These are phyloP conservation scores for Trichoderma sp. DNA, from an alignment of 2,329 filamentous ascomycete species.

Conservation along the genomic window DNA sequence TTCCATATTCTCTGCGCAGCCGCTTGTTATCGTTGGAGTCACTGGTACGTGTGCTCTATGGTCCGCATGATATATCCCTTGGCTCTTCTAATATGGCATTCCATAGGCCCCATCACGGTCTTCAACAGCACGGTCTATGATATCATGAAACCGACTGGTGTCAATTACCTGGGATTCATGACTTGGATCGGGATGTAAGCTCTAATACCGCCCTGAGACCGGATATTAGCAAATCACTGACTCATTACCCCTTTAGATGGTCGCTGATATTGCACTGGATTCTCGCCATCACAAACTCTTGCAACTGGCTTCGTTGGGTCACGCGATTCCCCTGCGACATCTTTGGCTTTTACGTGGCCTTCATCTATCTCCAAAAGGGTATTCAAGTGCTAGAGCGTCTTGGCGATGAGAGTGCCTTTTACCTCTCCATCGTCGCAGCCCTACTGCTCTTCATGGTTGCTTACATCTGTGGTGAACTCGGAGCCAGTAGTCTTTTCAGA, in stretches of 20 bases:
- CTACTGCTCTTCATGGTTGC: constrained; percentile 75
- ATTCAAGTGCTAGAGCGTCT: constrained; percentile 80
- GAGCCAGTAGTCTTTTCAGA: constrained; percentile 67
- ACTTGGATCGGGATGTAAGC: constrained; percentile 79
- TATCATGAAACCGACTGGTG: constrained; percentile 73
- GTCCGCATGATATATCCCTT: background rate
- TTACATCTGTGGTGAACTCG: constrained; percentile 70
- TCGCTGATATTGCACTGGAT: constrained; percentile 81
- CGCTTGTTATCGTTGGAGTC: constrained; percentile 85
- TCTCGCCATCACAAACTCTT: constrained; percentile 78
- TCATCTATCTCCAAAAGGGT: constrained; percentile 88
- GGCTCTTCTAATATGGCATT: background rate
- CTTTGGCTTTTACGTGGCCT: constrained; percentile 90
- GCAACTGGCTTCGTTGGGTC: constrained; percentile 84
- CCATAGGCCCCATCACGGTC: constrained; percentile 75
- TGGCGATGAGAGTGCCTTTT: constrained; percentile 64
- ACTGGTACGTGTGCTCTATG: constrained; percentile 51
- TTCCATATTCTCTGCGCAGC: constrained; percentile 74
- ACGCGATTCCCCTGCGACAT: constrained; percentile 91
- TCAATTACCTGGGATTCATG: constrained; percentile 87
- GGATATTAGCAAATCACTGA: background rate
- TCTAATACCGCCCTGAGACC: background rate
- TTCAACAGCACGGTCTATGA: constrained; percentile 89
- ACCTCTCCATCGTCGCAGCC: constrained; percentile 73
- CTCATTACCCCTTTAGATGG: constrained; percentile 53